Evolutionary conservation across 768 basidiomycete species (phyloP).

Genomic region (Auricularia cornea): DNA sequence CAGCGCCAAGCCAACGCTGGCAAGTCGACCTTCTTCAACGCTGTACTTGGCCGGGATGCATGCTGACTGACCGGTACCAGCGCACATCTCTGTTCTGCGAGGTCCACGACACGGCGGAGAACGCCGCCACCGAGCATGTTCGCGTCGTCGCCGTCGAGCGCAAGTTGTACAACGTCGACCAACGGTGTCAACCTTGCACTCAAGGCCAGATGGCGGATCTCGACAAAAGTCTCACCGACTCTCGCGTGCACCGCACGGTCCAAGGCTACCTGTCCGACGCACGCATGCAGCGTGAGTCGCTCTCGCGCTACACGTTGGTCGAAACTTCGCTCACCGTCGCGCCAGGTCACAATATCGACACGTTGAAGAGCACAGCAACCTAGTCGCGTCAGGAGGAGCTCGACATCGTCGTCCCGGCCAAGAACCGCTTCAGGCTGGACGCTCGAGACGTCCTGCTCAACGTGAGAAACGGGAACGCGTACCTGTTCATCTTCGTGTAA

Average conservation of each 20-base stretch:
- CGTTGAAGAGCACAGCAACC: constrained; percentile 85
- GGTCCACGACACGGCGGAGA: constrained; percentile 84
- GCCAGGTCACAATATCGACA: constrained; percentile 94
- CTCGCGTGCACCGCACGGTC: constrained; percentile 58
- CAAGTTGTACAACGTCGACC: constrained; percentile 51
- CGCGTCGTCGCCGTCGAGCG: constrained; percentile 73
- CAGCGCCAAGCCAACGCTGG: constrained; percentile 95
- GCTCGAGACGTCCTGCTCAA: constrained; percentile 89
- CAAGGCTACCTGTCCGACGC: constrained; percentile 86
- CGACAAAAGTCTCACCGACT: constrained; percentile 69
- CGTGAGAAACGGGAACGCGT: constrained; percentile 94
- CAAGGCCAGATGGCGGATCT: constrained; percentile 58
- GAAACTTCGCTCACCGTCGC: constrained; percentile 98
- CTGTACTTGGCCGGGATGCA: constrained; percentile 77
- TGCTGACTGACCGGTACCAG: constrained; percentile 98
- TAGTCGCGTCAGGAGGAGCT: constrained; percentile 97
- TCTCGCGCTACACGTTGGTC: constrained; percentile 90
- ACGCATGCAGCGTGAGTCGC: constrained; percentile 67
- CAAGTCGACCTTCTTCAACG: constrained; percentile 97
- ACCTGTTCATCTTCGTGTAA: constrained; percentile 97
- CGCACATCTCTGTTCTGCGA: constrained; percentile 97
- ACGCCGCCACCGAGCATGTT: constrained; percentile 75
- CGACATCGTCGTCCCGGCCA: constrained; percentile 94
- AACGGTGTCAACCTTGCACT: constrained; percentile 74
- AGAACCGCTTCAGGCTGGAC: constrained; percentile 98